phyloP scores from a whole-genome alignment of 1,284 basidiomycete species.

The Prillingera fragicola region DNA sequence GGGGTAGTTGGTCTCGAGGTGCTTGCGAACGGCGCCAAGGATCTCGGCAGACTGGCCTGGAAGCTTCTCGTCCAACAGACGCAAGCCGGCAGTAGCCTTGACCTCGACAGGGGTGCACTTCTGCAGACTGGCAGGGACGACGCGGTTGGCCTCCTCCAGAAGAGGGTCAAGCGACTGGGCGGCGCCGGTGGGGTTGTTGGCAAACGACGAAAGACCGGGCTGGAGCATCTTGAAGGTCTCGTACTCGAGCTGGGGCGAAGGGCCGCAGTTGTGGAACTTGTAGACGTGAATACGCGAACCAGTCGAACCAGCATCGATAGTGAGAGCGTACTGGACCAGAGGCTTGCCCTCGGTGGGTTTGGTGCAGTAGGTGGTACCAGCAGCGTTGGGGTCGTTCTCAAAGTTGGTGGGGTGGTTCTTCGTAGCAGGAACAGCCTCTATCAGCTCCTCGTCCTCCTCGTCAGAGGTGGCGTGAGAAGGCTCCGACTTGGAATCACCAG shows the following conservation, averaged over 20 bases:
- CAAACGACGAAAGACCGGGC: constrained; percentile 73
- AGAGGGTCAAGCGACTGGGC: constrained; percentile 76
- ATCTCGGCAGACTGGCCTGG: constrained; percentile 73
- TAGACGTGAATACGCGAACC: constrained; percentile 97
- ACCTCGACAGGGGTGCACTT: constrained; percentile 83
- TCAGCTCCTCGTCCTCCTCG: constrained; percentile 16
- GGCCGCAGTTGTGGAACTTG: constrained; percentile 88
- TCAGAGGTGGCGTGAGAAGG: neutral
- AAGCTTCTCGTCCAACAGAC: constrained; percentile 63
- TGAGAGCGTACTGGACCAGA: constrained; percentile 86
- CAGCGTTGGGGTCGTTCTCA: constrained; percentile 44
- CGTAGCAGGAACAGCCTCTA: constrained; percentile 11
- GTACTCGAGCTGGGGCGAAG: constrained; percentile 78
- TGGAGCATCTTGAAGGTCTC: constrained; percentile 83
- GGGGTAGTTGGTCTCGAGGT: constrained; percentile 63
- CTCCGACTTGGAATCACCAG: neutral
- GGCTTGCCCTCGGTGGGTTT: constrained; percentile 52
- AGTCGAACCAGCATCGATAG: constrained; percentile 97
- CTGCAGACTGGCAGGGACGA: constrained; percentile 65
- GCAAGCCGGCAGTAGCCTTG: constrained; percentile 89
- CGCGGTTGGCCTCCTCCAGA: constrained; percentile 69
- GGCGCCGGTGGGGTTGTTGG: constrained; percentile 58
- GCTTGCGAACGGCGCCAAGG: constrained; percentile 64
- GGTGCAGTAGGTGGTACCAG: constrained; percentile 55
- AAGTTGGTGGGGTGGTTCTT: constrained; percentile 33